Evolutionary conservation across 148 eudicot species (phyloP).

Genomic region (Fagopyrum esculentum): DNA sequence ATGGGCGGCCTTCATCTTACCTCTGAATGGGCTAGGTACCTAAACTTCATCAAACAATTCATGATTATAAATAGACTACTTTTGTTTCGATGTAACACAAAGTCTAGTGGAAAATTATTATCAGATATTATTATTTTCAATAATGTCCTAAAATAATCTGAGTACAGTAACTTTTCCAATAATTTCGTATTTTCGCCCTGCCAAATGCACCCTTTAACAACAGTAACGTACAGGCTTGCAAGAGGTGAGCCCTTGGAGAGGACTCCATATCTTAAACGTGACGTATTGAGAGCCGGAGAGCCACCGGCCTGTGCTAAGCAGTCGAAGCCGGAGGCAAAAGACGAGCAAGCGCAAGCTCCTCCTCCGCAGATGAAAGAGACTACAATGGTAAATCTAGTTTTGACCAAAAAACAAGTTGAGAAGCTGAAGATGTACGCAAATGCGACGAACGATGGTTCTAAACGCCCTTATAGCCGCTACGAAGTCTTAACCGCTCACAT

Average conservation of each 20-base stretch:
- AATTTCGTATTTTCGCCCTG: too few species aligned
- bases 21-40: slow-evolving; percentile 33
- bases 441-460: background rate
- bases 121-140: too few species aligned
- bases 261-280: slow-evolving; percentile 23
- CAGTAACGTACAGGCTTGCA: slow-evolving; percentile 12
- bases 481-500: slow-evolving; percentile 31
- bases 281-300: slow-evolving; percentile 14
- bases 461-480: slow-evolving; percentile 21
- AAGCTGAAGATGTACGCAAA: slow-evolving; percentile 22
- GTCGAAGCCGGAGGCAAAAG: slow-evolving; percentile 14
- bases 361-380: slow-evolving; percentile 23
- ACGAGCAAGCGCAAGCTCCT: background rate
- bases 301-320: background rate
- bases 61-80: too few species aligned
- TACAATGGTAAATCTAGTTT: slow-evolving; percentile 8
- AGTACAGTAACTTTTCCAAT: too few species aligned
- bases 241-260: slow-evolving; percentile 25
- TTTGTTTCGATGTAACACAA: too few species aligned
- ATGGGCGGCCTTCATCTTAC: slow-evolving; percentile 33
- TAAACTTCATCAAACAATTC: background rate
- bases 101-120: too few species aligned
- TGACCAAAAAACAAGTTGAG: slow-evolving; percentile 22
- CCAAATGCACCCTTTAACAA: too few species aligned
- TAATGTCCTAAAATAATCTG: too few species aligned